Conservation (phyloP, 192 early-diverging fungal species). For the Entophlyctis helioformis region DNA sequence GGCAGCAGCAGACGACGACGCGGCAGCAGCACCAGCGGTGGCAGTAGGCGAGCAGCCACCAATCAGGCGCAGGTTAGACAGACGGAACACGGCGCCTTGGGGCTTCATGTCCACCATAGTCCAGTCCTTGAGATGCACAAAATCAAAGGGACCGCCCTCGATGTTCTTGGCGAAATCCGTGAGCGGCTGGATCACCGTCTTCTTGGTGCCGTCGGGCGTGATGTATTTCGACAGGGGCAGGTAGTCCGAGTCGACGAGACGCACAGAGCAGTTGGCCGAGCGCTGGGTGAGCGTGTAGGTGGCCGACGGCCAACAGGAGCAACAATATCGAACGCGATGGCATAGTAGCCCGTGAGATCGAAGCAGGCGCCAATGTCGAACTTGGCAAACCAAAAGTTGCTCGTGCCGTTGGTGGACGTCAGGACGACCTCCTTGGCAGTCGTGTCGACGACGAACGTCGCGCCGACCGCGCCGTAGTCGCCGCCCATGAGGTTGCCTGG, state of each 20-base stretch:
- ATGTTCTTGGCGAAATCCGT: constrained; percentile 5
- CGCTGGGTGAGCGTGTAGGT: constrained; percentile 17
- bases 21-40: too few relatives aligned
- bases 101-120: too few relatives aligned
- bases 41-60: too few relatives aligned
- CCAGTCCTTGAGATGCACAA: too few relatives aligned
- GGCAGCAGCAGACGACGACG: too few relatives aligned
- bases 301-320: constrained; percentile 16
- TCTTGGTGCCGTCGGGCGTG: constrained; percentile 6
- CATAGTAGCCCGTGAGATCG: too few relatives aligned
- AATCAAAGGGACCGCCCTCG: constrained; percentile 4
- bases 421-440: too few relatives aligned
- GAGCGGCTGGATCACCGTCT: constrained; percentile 10
- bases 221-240: constrained; percentile 14
- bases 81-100: neutral
- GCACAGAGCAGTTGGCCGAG: constrained; percentile 6
- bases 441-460: constrained; percentile 3
- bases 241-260: constrained; percentile 8
- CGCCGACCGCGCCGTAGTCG: constrained; percentile 10
- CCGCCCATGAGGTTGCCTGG: constrained; percentile 11
- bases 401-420: constrained; percentile 3
- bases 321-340: constrained; percentile 18
- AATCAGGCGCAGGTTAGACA: constrained; percentile 11
- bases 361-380: too few relatives aligned
- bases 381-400: constrained; percentile 21